phyloP scores from a whole-genome alignment of 176 grass and related monocot species.

The Rhipidocladum racemiflorum region DNA sequence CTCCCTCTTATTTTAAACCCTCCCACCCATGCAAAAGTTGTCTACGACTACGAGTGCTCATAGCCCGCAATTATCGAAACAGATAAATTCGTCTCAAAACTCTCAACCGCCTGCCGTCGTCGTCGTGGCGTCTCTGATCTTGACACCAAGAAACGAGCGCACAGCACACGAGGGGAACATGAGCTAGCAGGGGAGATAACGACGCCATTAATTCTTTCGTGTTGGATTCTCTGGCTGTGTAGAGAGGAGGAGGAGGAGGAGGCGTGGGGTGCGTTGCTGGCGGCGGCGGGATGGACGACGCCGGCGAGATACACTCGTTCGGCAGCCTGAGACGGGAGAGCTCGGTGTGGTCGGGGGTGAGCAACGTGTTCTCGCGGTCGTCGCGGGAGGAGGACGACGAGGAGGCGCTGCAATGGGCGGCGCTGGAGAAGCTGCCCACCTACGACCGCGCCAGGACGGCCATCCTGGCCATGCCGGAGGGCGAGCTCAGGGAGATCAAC shows the following conservation, averaged over 20 bases:
- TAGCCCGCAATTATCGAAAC: background rate
- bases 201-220: too few relatives aligned
- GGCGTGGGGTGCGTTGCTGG: background rate
- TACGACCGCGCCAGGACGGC: constrained; percentile 49
- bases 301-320: constrained; percentile 46
- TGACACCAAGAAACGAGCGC: background rate
- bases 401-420: constrained; percentile 74
- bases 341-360: constrained; percentile 29
- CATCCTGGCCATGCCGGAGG: constrained; percentile 61
- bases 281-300: constrained; percentile 45
- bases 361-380: constrained; percentile 43
- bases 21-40: constrained; percentile 1
- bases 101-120: background rate
- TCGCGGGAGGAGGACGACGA: constrained; percentile 55
- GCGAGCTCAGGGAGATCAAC: constrained; percentile 52
- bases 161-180: background rate
- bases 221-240: background rate
- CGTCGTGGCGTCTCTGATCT: background rate
- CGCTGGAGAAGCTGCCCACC: constrained; percentile 67
- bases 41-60: background rate
- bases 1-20: too few relatives aligned
- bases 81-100: background rate
- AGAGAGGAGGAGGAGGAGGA: background rate
- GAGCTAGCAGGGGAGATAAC: background rate
- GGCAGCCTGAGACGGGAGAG: constrained; percentile 44